These are phyloP conservation scores for Boletus huronensis DNA, from an alignment of 768 basidiomycete genomes.

Conservation along the genomic window DNA sequence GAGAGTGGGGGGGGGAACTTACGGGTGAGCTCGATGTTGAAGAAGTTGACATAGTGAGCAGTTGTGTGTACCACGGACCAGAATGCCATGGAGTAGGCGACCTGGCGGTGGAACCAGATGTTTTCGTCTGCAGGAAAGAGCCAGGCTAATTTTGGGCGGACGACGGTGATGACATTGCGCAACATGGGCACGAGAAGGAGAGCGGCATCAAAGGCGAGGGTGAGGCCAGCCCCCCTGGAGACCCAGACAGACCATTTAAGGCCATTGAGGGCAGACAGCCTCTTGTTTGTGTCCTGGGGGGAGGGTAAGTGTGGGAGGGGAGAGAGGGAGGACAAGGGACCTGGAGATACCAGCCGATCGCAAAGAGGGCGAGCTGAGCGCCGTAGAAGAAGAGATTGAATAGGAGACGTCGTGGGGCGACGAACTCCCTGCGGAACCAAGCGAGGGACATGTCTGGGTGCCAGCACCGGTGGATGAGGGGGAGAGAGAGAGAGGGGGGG, in stretches of 20 bases:
- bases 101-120: conserved; percentile 94
- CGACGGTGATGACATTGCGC: conserved; percentile 79
- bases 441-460: conserved; percentile 10
- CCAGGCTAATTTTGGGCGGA: conserved; percentile 79
- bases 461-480: neutral
- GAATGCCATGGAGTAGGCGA: conserved; percentile 92
- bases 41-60: conserved; percentile 91
- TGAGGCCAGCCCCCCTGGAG: conserved; percentile 89
- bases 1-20: conserved; percentile 26
- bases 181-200: conserved; percentile 87
- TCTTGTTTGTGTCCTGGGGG: conserved; percentile 54
- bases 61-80: conserved; percentile 92
- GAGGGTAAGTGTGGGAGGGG: neutral
- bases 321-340: conserved; percentile 30
- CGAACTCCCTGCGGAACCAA: conserved; percentile 74
- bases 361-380: conserved; percentile 68
- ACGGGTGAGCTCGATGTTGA: conserved; percentile 88
- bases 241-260: conserved; percentile 85
- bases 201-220: conserved; percentile 81
- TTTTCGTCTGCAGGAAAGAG: conserved; percentile 91
- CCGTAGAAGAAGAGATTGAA: conserved; percentile 84
- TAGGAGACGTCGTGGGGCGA: conserved; percentile 55
- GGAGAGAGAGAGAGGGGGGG: neutral
- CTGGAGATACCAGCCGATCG: conserved; percentile 87
- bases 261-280: conserved; percentile 71